Evolutionary conservation across 2,329 filamentous ascomycete species (phyloP).

Genomic region (Hymenoscyphus linearis): DNA sequence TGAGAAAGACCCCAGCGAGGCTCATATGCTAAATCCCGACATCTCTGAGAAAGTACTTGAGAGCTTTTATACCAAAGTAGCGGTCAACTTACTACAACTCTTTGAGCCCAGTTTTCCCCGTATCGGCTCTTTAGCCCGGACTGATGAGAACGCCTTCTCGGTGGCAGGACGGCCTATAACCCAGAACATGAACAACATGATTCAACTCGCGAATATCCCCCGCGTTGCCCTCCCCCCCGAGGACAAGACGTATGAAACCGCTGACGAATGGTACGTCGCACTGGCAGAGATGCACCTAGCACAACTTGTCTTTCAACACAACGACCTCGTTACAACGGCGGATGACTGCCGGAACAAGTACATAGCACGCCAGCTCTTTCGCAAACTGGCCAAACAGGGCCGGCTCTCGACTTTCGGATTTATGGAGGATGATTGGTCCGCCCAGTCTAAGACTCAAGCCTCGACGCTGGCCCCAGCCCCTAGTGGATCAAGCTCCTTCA

Average conservation of each 20-base stretch:
- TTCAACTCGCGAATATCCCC: slow-evolving; percentile 4
- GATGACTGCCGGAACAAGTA: slow-evolving; percentile 5
- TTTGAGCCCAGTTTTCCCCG: neutral
- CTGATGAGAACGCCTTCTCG: neutral
- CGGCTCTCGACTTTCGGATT: slow-evolving; percentile 12
- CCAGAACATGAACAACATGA: slow-evolving; percentile 1
- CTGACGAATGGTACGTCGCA: slow-evolving; percentile 1
- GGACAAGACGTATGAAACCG: neutral
- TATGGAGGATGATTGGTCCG: slow-evolving; percentile 28
- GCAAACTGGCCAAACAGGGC: slow-evolving; percentile 24
- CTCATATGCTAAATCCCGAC: slow-evolving; percentile 24
- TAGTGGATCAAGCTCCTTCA: slow-evolving; percentile 13
- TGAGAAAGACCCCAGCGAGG: slow-evolving; percentile 9
- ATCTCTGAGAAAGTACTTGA: slow-evolving; percentile 4
- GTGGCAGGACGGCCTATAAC: slow-evolving; percentile 7
- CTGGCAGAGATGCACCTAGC: slow-evolving; percentile 1
- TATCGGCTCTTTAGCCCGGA: neutral
- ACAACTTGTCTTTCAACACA: slow-evolving; percentile 3
- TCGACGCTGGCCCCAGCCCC: slow-evolving; percentile 7
- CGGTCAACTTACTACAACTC: neutral
- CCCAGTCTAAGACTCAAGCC: slow-evolving; percentile 11
- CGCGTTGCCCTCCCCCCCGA: neutral
- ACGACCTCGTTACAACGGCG: neutral
- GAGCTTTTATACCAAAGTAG: neutral
- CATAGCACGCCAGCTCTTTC: slow-evolving; percentile 4